Base-by-base conservation (phyloP, 768 basidiomycete species). In the Zangia roseola region DNA sequence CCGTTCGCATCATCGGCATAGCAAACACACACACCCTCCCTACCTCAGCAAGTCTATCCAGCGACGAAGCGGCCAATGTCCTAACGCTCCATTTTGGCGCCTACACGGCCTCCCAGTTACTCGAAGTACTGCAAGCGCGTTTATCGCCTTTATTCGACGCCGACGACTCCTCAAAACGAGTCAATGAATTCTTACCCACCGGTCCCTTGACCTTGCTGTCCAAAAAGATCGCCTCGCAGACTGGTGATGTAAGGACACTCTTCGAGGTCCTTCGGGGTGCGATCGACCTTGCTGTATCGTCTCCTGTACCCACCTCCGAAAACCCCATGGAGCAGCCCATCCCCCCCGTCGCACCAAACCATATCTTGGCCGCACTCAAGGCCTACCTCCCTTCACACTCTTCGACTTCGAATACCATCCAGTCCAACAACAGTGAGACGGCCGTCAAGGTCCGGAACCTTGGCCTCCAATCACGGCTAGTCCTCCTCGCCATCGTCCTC, bases 21-120 rank as follows among this genome's bases (percentile, higher is more conserved):
- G 90, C 91, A 34, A 94, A 94, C 59, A 90, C 88, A 2, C 91
- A 93, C 58, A 91, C 90, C 6, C 80, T 94, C 21, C 84, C 86
- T 2, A 77, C 83, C 3, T 74, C 82, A 0, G 61, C 69, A 9
- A 71, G 72, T 12, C 51, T 74, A 59, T 50, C 74, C 10, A 58
- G 68, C 20, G 61, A 68, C 25, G 65, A 58, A 10, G 63, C 76
- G 47, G 68, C 63, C 40, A 61, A 62, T 25, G 78, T 86, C 20
- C 68, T 72, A 21, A 91, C 89, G 1, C 69, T 92, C 30, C 90
- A 92, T 62, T 93, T 94, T 61, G 72, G 83, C 17, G 88, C 91
- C 0, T 94, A 94, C 62, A 82, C 82, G 0, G 78, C 88, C 14
- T 57, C 75, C 6, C 86, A 92, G 59, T 76, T 94, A 9, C 78